Base-by-base conservation (phyloP, 1,284 basidiomycete genomes). In the Cutaneotrichosporon sp. region DNA sequence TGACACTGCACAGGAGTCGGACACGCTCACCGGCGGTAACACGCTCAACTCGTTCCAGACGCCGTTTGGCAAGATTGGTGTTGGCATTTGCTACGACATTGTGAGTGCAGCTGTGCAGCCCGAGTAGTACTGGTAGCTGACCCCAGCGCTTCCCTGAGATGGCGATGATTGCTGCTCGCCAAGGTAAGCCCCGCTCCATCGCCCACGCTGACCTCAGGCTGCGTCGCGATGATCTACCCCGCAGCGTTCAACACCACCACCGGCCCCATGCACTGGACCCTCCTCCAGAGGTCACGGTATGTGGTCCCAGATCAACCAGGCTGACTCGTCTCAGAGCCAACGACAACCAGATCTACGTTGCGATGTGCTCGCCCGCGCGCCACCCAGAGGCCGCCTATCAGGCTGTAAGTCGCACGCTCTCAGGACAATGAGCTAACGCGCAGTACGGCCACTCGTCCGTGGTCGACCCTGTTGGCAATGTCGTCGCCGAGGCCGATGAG, bases 231-330 rank as follows among this genome's bases (percentile, higher is more conserved):
- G 67, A 82, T 98, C 57, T 98, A 97, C 72, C 92, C 92, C 6
- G 74, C 76, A 3, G 78, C 78, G 4, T 79, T 79, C 74, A 79
- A 79, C 63, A 73, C 77, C 57, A 97, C 93, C 0, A 97, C 94
- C 0, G 96, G 96, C 0, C 94, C 94, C 0, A 78, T 97, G 49
- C 91, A 97, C 70, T 99, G 94, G 94, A 90, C 94, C 62, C 79
- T 98, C 2, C 80, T 99, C 11, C 88, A 91, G 67, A 82, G 89
- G 48, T 84, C 85, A 50, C 81, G 92, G 88, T 90, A 64, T 24
- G 79, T 63, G 24, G 24, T 31, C 11, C 5, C 24, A 16, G 11
- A 16, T 5, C 11, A 3, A 20, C 14, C 2, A 4, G 24, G 41
- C 54, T 54, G 35, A 47, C 46, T 16, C 27, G 8, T 17, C 27